Conservation (phyloP, 371 early-diverging fungal genomes). For the Mortierella sp. region DNA sequence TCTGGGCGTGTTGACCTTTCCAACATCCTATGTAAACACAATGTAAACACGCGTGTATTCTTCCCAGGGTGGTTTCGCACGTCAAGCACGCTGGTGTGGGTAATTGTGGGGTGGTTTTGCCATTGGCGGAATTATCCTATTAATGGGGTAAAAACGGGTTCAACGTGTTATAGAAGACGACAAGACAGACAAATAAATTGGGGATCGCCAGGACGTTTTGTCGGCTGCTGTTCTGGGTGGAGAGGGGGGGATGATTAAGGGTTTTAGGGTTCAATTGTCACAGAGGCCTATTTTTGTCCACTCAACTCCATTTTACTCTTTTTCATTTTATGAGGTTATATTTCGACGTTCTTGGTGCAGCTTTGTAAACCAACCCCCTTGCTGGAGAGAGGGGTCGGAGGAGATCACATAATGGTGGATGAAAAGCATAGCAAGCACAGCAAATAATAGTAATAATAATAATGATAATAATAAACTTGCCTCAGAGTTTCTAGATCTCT, state of each 20-base stretch:
- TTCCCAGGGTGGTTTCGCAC: slow-evolving; percentile 73
- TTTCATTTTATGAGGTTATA: too few species aligned
- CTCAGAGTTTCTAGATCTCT: slow-evolving; percentile 29
- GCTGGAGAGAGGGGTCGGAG: background rate
- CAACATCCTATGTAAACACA: slow-evolving; percentile 78
- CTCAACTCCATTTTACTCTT: too few species aligned
- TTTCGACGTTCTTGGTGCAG: too few species aligned
- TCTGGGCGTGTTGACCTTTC: slow-evolving; percentile 73
- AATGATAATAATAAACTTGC: slow-evolving; percentile 16
- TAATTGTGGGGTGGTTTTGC: slow-evolving; percentile 62
- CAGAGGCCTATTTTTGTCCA: background rate
- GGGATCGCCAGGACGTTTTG: background rate
- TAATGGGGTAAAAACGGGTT: background rate
- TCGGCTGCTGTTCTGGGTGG: too few species aligned
- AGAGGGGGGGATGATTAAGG: background rate
- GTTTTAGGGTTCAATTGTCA: too few species aligned
- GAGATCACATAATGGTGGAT: background rate
- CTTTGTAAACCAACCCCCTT: background rate
- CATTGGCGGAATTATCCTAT: slow-evolving; percentile 19
- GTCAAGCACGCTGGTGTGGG: slow-evolving; percentile 76
- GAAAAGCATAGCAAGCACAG: background rate
- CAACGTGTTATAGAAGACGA: background rate
- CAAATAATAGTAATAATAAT: background rate
- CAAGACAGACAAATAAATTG: background rate
- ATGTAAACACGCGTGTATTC: slow-evolving; percentile 87